These are phyloP conservation scores for Obelidium mucronatum DNA, from an alignment of 192 early-diverging fungal genomes.

Conservation along the genomic window DNA sequence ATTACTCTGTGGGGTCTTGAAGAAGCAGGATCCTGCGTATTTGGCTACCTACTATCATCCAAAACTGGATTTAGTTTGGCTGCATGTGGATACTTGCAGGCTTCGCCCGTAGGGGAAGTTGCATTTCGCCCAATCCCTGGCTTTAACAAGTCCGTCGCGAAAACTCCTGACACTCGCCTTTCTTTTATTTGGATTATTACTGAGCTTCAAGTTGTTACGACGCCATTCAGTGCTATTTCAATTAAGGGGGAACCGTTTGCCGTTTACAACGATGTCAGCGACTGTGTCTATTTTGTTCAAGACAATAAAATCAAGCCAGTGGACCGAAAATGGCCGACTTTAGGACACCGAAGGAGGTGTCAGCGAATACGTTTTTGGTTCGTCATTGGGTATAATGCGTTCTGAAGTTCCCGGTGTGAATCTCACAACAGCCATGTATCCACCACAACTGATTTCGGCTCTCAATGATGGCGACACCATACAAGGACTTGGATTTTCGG, in stretches of 20 bases:
- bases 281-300: slow-evolving; percentile 18
- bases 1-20: slow-evolving; percentile 27
- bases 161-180: slow-evolving; percentile 12
- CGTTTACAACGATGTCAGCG: not conserved
- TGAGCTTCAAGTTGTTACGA: slow-evolving; percentile 22
- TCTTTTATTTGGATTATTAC: slow-evolving; percentile 26
- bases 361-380: slow-evolving; percentile 29
- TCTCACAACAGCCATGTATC: slow-evolving; percentile 1
- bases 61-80: slow-evolving; percentile 23
- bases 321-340: slow-evolving; percentile 15
- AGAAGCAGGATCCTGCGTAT: not conserved
- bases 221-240: slow-evolving; percentile 22
- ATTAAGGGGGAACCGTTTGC: not conserved
- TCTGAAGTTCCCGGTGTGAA: slow-evolving; percentile 9
- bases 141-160: not conserved
- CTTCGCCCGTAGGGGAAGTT: not conserved
- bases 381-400: slow-evolving; percentile 22
- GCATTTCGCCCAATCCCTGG: no score
- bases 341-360: slow-evolving; percentile 18
- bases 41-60: slow-evolving; percentile 1
- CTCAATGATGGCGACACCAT: slow-evolving; percentile 28
- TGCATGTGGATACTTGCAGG: slow-evolving; percentile 32
- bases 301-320: not conserved
- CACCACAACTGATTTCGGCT: not conserved
- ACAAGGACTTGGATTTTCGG: slow-evolving; percentile 13